These are phyloP conservation scores for Adansonia madagascariensis DNA, from an alignment of 441 rosid species.

Conservation along the genomic window DNA sequence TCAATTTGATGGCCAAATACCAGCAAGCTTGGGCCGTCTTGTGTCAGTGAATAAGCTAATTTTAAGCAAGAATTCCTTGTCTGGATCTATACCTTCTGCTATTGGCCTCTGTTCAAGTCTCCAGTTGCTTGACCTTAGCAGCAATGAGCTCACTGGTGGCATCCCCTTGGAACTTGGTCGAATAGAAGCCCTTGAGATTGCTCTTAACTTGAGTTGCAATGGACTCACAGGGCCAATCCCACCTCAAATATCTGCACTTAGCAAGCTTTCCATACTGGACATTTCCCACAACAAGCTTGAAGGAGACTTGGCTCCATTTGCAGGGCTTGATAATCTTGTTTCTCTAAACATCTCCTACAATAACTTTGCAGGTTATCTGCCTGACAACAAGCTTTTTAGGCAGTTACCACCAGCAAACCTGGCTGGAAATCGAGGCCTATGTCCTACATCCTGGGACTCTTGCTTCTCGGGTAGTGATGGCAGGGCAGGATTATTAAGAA, in stretches of 20 bases:
- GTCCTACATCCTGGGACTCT: conserved; percentile 65
- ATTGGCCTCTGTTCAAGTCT: conserved; percentile 77
- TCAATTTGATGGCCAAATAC: conserved; percentile 60
- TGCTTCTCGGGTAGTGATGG: conserved; percentile 58
- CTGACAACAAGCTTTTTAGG: conserved; percentile 82
- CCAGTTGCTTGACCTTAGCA: conserved; percentile 87
- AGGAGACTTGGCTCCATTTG: conserved; percentile 63
- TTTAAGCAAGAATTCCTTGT: conserved; percentile 61
- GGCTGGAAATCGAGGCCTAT: conserved; percentile 67
- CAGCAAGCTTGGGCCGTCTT: conserved; percentile 74
- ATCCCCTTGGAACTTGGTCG: conserved; percentile 79
- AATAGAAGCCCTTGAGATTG: conserved; percentile 81
- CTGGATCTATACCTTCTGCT: conserved; percentile 77
- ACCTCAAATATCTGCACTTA: conserved; percentile 66
- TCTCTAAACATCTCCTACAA: conserved; percentile 84
- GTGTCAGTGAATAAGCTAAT: conserved; percentile 71
- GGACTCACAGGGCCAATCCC: conserved; percentile 80
- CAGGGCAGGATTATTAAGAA: conserved; percentile 37
- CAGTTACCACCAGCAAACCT: conserved; percentile 61
- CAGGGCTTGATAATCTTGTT: conserved; percentile 75
- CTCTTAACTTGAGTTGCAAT: conserved; percentile 88
- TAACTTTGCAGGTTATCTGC: conserved; percentile 85
- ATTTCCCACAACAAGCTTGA: conserved; percentile 82
- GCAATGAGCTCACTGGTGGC: conserved; percentile 70
- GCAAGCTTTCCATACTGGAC: conserved; percentile 82